Evolutionary conservation across 2,329 filamentous ascomycete genomes (phyloP).

Genomic region (Plectosphaerella sp.): DNA sequence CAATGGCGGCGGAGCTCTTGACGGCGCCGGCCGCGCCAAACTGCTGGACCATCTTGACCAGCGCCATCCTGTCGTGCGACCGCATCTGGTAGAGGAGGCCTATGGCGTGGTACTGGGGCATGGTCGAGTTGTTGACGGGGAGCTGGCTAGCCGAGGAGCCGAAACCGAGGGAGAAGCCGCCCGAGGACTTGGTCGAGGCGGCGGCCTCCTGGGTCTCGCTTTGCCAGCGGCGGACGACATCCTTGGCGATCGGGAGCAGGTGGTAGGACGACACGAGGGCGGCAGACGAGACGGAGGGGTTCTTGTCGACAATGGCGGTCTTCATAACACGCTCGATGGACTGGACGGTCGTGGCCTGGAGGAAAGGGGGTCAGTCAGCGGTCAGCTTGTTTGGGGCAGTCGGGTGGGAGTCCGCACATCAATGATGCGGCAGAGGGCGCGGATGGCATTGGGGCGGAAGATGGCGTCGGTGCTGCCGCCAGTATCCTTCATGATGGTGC

Average conservation of each 20-base stretch:
- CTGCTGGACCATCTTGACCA: constrained; percentile 99
- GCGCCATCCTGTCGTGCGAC: constrained; percentile 92
- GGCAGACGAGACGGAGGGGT: constrained; percentile 92
- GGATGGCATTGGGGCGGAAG: constrained; percentile 92
- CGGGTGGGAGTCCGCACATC: constrained; percentile 57
- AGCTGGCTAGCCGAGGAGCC: constrained; percentile 71
- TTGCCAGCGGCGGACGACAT: constrained; percentile 96
- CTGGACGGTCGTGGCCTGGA: constrained; percentile 85
- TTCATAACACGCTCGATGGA: constrained; percentile 98
- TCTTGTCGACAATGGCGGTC: constrained; percentile 98
- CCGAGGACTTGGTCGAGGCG: constrained; percentile 80
- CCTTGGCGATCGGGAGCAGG: constrained; percentile 89
- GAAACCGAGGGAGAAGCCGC: constrained; percentile 88
- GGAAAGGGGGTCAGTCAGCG: constrained; percentile 7
- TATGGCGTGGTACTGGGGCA: constrained; percentile 98
- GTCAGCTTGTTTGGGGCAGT: constrained; percentile 10
- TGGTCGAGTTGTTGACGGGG: constrained; percentile 88
- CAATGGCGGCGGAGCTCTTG: constrained; percentile 88
- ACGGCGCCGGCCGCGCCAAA: constrained; percentile 87
- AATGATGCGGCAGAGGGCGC: constrained; percentile 93
- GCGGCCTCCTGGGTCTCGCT: constrained; percentile 97
- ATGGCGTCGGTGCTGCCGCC: constrained; percentile 91
- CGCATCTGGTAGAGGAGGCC: constrained; percentile 97
- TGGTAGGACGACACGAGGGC: constrained; percentile 97
- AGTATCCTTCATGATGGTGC: constrained; percentile 99